Percentiles rank a stretch among this genome's conserved stretches.
These are phyloP conservation scores for Pseudogymnoascus sp. DNA, from an alignment of 2,329 filamentous ascomycete species.

Conservation along the genomic window DNA sequence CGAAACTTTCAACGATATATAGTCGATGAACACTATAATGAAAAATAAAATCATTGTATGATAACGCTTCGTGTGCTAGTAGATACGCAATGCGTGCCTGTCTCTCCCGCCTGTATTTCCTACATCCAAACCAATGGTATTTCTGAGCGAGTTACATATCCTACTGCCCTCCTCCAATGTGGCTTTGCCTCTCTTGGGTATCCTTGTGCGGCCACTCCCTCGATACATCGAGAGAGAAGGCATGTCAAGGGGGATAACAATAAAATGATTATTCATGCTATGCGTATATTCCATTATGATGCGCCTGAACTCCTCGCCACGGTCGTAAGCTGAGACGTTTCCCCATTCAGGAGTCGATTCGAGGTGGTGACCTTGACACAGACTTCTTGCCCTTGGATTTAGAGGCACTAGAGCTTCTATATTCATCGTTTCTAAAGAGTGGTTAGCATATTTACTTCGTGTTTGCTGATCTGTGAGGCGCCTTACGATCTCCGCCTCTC, in stretches of 20 bases:
- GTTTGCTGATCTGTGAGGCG: not conserved
- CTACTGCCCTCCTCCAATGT: not conserved
- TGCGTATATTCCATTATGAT: not conserved
- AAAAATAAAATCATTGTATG: constrained; percentile 12
- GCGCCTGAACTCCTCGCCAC: constrained; percentile 3
- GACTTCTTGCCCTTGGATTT: not conserved
- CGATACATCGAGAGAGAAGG: not conserved
- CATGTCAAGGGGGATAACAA: not conserved
- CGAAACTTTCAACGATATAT: constrained; percentile 11
- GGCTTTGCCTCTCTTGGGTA: not conserved
- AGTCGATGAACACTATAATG: constrained; percentile 11
- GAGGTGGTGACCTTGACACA: constrained; percentile 1
- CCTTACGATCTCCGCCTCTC: constrained; percentile 76
- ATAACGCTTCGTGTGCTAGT: constrained; percentile 5
- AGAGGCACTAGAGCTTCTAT: not conserved
- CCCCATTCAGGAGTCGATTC: not conserved
- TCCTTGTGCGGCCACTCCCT: not conserved
- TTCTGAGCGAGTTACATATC: not conserved
- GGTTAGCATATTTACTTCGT: not conserved
- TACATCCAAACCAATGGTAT: constrained; percentile 7
- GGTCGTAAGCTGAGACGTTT: not conserved
- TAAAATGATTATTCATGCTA: not conserved
- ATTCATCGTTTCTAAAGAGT: not conserved
- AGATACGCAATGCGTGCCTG: not conserved
- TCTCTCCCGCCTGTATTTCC: not conserved